These are phyloP conservation scores for Sugiyamaella boreocaroliniensis DNA, from an alignment of 805 yeast species.

Conservation along the genomic window DNA sequence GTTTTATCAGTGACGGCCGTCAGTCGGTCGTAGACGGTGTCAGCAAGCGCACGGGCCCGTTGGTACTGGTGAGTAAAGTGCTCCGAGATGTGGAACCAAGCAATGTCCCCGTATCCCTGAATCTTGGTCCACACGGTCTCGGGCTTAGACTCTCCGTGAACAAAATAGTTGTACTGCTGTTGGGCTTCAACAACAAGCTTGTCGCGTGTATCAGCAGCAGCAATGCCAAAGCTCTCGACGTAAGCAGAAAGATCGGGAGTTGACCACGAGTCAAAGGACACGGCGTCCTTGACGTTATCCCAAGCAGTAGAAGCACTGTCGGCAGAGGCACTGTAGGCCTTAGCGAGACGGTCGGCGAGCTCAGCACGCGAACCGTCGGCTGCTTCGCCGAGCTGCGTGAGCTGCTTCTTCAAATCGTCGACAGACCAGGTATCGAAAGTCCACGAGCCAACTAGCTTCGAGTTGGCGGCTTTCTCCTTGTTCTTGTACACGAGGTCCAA, in stretches of 20 bases:
- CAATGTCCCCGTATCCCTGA: not conserved
- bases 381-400: constrained; percentile 38
- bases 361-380: constrained; percentile 43
- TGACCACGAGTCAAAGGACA: constrained; percentile 46
- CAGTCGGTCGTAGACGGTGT: too few relatives aligned
- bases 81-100: not conserved
- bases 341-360: constrained; percentile 34
- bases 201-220: constrained; percentile 8
- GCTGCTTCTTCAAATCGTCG: constrained; percentile 44
- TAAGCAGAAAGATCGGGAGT: constrained; percentile 50
- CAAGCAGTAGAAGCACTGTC: constrained; percentile 42
- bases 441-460: constrained; percentile 45
- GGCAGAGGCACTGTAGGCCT: constrained; percentile 20
- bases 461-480: constrained; percentile 34
- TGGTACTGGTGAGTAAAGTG: not conserved
- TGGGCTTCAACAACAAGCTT: constrained; percentile 21
- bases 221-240: constrained; percentile 41
- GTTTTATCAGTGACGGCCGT: not conserved
- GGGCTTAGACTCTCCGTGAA: constrained; percentile 4
- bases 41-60: not conserved
- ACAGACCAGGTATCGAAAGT: constrained; percentile 49
- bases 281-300: constrained; percentile 32
- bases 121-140: not conserved
- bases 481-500: constrained; percentile 37
- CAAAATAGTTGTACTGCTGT: constrained; percentile 17